Conservation (phyloP, 805 yeast species). For the Hagleromyces aurorensis region DNA sequence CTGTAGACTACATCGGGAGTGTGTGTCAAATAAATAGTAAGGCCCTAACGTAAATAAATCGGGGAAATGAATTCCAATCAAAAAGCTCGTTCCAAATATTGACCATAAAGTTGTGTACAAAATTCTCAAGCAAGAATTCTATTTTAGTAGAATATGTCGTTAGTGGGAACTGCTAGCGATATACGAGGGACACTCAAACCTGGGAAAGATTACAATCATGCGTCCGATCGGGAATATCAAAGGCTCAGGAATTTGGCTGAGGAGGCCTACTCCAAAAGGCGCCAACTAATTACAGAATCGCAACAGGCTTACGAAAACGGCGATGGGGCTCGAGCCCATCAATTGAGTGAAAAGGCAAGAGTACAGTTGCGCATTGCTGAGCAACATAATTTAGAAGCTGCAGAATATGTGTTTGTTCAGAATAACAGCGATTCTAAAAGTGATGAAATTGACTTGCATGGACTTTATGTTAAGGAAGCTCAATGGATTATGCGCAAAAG, state of each 20-base stretch:
- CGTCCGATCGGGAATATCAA: conserved; percentile 56
- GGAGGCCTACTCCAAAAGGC: conserved; percentile 49
- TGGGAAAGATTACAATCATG: conserved; percentile 60
- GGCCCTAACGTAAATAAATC: too few relatives aligned
- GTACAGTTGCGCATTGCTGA: conserved; percentile 55
- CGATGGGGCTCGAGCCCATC: conserved; percentile 64
- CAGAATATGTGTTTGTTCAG: conserved; percentile 78
- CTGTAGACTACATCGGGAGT: too few relatives aligned
- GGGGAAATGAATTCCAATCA: too few relatives aligned
- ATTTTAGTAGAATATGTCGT: too few relatives aligned
- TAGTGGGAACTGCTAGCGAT: too few relatives aligned
- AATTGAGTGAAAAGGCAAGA: conserved; percentile 63
- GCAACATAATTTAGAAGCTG: conserved; percentile 67
- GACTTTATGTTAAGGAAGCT: conserved; percentile 85
- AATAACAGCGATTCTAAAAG: conserved; percentile 80
- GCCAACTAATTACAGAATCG: conserved; percentile 53
- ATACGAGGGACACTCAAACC: too few relatives aligned
- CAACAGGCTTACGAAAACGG: conserved; percentile 73
- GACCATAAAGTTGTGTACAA: too few relatives aligned
- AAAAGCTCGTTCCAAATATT: too few relatives aligned
- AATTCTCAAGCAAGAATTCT: too few relatives aligned
- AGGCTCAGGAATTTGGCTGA: conserved; percentile 62
- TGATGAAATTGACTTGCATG: conserved; percentile 91
- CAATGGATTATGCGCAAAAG: conserved; percentile 66
- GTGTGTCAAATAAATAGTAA: too few relatives aligned